phyloP scores from a whole-genome alignment of 1,139 yeast species.

The Zygoascus sp. region DNA sequence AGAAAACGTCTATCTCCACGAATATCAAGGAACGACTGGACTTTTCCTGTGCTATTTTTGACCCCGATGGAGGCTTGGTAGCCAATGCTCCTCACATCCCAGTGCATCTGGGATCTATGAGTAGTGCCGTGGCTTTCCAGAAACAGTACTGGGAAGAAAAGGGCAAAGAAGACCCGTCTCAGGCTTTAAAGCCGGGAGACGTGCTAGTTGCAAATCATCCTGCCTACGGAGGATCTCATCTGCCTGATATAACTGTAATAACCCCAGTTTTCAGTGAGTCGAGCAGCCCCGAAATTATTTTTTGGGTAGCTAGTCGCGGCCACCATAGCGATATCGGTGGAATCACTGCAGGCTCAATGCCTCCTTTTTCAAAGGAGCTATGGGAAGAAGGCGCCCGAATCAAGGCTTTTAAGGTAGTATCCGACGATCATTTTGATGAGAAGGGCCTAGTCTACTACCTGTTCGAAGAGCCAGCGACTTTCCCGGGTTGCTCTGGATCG shows the following conservation, averaged over 20 bases:
- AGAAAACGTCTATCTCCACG: conserved; percentile 79
- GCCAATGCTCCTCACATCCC: conserved; percentile 91
- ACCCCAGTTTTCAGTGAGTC: conserved; percentile 71
- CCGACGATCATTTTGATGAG: conserved; percentile 52
- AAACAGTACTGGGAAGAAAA: conserved; percentile 52
- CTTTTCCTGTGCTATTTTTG: conserved; percentile 80
- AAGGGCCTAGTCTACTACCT: conserved; percentile 46
- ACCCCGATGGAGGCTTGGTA: conserved; percentile 66
- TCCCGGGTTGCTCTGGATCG: conserved; percentile 58
- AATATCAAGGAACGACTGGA: conserved; percentile 80
- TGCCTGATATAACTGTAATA: conserved; percentile 76
- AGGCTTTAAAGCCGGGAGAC: conserved; percentile 54
- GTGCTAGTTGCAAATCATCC: conserved; percentile 78
- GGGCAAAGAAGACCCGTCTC: conserved; percentile 36
- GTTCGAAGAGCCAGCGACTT: conserved; percentile 48
- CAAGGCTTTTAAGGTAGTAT: conserved; percentile 51
- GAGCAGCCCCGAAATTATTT: conserved; percentile 43
- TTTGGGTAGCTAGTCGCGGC: conserved; percentile 62
- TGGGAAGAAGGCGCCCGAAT: conserved; percentile 65
- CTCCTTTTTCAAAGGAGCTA: conserved; percentile 55
- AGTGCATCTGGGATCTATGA: conserved; percentile 84
- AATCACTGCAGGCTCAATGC: conserved; percentile 61
- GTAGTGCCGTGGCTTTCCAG: conserved; percentile 72
- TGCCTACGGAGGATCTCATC: conserved; percentile 73
- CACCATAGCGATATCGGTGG: conserved; percentile 72